Evolutionary conservation across 1,139 yeast species (phyloP), one percentile per base, ranked within the genome.

Genomic region (Blastobotrys capitulatus): DNA sequence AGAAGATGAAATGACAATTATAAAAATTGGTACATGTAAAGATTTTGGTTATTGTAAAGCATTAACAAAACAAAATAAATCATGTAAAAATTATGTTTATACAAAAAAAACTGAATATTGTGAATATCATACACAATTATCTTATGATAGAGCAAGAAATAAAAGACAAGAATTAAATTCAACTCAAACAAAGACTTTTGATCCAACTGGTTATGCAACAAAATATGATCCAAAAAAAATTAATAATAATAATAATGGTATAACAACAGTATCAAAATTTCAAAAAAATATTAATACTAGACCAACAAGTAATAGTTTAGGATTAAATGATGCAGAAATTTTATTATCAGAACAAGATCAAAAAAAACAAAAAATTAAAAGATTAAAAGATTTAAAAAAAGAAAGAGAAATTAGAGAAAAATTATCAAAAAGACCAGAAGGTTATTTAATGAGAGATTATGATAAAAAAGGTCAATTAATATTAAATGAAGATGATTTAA

Each of bases 1-100:
- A n/a, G 20, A 34, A 2, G 73, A 73, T 26, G 73, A 79, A 49
- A 72, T 15, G n/a, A 18, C 79, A 36, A 68, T 90, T 2, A 52
- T 89, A 16, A 94, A 86, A 58, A 73, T 92, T 40, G 98, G 96
- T 0, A 70, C 75, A 32, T 72, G 88, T n/a, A 74, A 77, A 50
- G 80, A 88, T 60, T 76, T 84, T 49, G 95, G 87, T 0, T 71
- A 71, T 50, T 92, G 98, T 64, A 64, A 70, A n/a, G 75, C 79
- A 1, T 61, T 72, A 0, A 64, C 68, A 18, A 67, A 68, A 25
- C 78, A 74, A 44, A 80, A 81, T 8, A 62, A 67, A 0, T 60
- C 65, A 3, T 90, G 97, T 66, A 69, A 70, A 10, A 71, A 76
- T 13, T 82, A 86, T 49, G 76, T 88, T 9, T 80, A 88, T 60